A percentile compares a stretch with the other conserved stretches of the same genome.
Conservation (phyloP, 768 basidiomycete genomes). For the Boletus barrowsii region DNA sequence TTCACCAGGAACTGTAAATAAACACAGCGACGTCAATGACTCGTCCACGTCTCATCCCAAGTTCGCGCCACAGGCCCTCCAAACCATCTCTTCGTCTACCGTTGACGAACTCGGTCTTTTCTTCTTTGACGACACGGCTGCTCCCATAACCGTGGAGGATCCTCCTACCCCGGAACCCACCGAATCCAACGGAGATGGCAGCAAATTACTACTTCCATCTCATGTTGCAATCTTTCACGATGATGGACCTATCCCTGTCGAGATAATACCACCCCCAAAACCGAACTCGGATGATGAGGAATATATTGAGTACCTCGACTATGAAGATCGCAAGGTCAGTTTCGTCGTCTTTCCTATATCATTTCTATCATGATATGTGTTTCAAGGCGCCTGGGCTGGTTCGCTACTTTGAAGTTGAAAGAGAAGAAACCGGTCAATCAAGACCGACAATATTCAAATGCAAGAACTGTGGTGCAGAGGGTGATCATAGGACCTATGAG, state of each 20-base stretch:
- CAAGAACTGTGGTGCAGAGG: constrained; percentile 75
- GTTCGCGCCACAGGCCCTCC: constrained; percentile 39
- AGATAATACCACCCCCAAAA: constrained; percentile 43
- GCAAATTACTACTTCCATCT: constrained; percentile 54
- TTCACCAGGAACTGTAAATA: constrained; percentile 13
- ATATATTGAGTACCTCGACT: constrained; percentile 78
- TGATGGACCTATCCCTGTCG: constrained; percentile 36
- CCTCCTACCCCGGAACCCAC: constrained; percentile 6
- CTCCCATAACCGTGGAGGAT: constrained; percentile 30
- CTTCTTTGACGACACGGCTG: constrained; percentile 48
- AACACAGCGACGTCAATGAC: not conserved
- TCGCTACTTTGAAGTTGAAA: constrained; percentile 63
- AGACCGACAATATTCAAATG: constrained; percentile 56
- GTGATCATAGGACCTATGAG: constrained; percentile 62
- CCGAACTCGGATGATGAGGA: constrained; percentile 52
- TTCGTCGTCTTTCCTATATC: not conserved
- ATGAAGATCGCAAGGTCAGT: constrained; percentile 59
- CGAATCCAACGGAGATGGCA: constrained; percentile 17
- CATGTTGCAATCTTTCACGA: constrained; percentile 59
- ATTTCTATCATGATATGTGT: not conserved
- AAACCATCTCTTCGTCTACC: constrained; percentile 13
- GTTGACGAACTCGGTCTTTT: constrained; percentile 35
- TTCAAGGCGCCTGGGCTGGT: constrained; percentile 45
- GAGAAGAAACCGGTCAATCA: constrained; percentile 36
- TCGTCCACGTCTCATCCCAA: constrained; percentile 28